phyloP scores from a whole-genome alignment of 352 stramenopile genomes.

The Phytophthora uliginosa region DNA sequence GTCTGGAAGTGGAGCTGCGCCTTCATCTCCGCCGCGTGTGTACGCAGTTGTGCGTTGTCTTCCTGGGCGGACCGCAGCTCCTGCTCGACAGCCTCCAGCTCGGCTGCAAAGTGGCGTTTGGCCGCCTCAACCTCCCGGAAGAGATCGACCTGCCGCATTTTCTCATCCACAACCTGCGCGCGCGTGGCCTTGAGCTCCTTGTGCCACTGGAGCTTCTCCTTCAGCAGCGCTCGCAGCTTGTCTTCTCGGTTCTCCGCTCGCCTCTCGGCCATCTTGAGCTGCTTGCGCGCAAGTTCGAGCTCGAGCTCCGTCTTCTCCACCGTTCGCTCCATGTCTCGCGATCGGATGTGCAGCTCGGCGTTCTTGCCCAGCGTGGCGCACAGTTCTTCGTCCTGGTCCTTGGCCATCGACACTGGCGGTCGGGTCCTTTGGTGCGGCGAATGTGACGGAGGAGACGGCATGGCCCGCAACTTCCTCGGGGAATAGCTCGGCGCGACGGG shows the following conservation, averaged over 20 bases:
- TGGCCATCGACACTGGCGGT: constrained; percentile 30
- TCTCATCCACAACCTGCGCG: constrained; percentile 74
- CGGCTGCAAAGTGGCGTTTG: constrained; percentile 52
- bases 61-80: constrained; percentile 40
- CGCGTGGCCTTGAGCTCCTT: constrained; percentile 69
- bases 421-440: constrained; percentile 14
- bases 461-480: constrained; percentile 27
- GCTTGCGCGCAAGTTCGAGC: constrained; percentile 65
- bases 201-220: constrained; percentile 80
- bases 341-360: constrained; percentile 69
- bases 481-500: constrained; percentile 28
- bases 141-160: constrained; percentile 77
- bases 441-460: constrained; percentile 21
- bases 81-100: constrained; percentile 49
- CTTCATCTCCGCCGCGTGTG: constrained; percentile 50
- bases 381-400: constrained; percentile 60
- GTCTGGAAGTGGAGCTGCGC: constrained; percentile 53
- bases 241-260: constrained; percentile 71
- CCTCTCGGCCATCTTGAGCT: constrained; percentile 67
- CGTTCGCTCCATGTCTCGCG: constrained; percentile 56
- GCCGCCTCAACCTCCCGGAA: constrained; percentile 62
- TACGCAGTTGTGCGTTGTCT: constrained; percentile 59
- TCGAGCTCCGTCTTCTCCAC: constrained; percentile 54
- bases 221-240: constrained; percentile 66
- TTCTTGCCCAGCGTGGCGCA: constrained; percentile 73